phyloP scores from a whole-genome alignment of 140 eudicot genomes.

The Senecio squalidus region DNA sequence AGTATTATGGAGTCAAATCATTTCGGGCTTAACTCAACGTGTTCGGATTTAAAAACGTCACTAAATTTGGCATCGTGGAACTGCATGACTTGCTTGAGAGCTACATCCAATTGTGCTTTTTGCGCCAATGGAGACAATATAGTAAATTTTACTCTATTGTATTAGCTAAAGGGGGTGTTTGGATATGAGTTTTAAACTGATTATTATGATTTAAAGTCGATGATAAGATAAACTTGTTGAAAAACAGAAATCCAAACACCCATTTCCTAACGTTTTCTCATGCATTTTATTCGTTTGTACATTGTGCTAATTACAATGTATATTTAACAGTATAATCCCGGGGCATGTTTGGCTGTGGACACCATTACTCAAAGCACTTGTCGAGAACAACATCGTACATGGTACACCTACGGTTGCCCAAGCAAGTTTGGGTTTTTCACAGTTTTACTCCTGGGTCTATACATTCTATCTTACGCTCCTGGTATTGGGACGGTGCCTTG shows the following conservation, averaged over 20 bases:
- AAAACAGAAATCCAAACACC: background rate
- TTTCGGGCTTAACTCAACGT: constrained; percentile 53
- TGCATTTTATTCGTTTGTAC: background rate
- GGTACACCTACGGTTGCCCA: constrained; percentile 70
- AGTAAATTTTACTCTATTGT: constrained; percentile 26
- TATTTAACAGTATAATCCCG: constrained; percentile 40
- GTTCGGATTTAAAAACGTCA: constrained; percentile 27
- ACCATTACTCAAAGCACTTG: constrained; percentile 27
- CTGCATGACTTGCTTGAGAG: constrained; percentile 57
- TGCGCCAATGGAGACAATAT: constrained; percentile 37
- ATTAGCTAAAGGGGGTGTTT: background rate
- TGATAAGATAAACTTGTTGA: background rate
- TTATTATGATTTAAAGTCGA: too few relatives aligned
- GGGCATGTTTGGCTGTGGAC: constrained; percentile 44
- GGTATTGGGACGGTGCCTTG: constrained; percentile 72
- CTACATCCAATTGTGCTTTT: constrained; percentile 45
- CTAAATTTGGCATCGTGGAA: constrained; percentile 44
- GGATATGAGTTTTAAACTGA: background rate
- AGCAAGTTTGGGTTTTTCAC: constrained; percentile 50
- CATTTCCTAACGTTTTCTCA: background rate
- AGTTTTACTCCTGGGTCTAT: constrained; percentile 45
- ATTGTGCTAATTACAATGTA: background rate
- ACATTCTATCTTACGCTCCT: constrained; percentile 55
- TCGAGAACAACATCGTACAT: constrained; percentile 36
- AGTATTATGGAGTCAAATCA: constrained; percentile 36